Conservation (phyloP, 2,329 filamentous ascomycete genomes). For the Fusarium equiseti region DNA sequence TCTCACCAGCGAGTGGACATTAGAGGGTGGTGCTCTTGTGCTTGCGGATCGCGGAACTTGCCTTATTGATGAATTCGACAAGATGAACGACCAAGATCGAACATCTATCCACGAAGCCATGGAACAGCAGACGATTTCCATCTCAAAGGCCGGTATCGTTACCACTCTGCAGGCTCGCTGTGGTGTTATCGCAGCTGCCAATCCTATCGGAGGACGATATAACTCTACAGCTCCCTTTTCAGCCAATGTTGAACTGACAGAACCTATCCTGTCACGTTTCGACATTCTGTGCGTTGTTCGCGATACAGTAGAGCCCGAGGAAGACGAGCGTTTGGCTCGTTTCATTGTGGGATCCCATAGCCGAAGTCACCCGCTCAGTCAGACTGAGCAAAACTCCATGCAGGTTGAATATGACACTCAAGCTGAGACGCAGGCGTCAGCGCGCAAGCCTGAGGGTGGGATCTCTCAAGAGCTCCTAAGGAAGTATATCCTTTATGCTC, state of each 20-base stretch:
- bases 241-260: constrained; percentile 95
- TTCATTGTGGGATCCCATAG: constrained; percentile 97
- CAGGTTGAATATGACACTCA: constrained; percentile 70
- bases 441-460: constrained; percentile 66
- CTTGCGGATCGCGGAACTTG: constrained; percentile 95
- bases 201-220: constrained; percentile 95
- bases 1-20: constrained; percentile 95
- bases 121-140: constrained; percentile 99
- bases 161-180: constrained; percentile 96
- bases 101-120: constrained; percentile 99
- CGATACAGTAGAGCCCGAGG: constrained; percentile 90
- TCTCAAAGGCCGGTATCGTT: constrained; percentile 98
- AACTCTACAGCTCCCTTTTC: constrained; percentile 97
- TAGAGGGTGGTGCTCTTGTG: constrained; percentile 95
- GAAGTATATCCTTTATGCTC: constrained; percentile 96
- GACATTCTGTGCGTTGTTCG: constrained; percentile 97
- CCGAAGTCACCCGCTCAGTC: constrained; percentile 80
- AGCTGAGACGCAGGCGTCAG: constrained; percentile 52
- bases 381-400: constrained; percentile 67
- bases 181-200: constrained; percentile 95
- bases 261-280: constrained; percentile 97
- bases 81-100: constrained; percentile 99
- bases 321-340: constrained; percentile 92
- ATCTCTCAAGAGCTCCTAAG: constrained; percentile 91
- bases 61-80: constrained; percentile 98